Conservation (phyloP, 129 eudicot species). For the Chrysanthemum makinoi region DNA sequence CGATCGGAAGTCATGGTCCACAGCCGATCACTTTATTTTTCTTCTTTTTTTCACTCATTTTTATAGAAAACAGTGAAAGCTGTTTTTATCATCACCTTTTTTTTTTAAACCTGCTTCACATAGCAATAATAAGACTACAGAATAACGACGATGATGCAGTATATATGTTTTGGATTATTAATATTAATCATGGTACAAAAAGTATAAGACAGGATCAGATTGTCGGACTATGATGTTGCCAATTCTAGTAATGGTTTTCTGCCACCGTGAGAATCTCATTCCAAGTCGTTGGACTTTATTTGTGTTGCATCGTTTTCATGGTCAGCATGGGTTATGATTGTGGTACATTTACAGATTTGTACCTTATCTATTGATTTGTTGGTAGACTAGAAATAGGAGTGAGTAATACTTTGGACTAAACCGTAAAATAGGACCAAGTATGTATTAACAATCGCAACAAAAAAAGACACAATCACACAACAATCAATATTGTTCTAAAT, state of each 20-base stretch:
- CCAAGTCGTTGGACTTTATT: constrained; percentile 5
- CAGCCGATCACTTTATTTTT: constrained; percentile 25
- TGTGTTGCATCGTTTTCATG: constrained; percentile 23
- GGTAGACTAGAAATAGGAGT: no score
- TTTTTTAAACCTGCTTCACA: no score
- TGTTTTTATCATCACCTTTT: constrained; percentile 16
- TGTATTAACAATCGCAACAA: no score
- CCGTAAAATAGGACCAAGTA: no score
- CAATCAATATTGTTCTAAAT: no score
- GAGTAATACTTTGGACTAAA: no score
- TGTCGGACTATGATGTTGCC: constrained; percentile 49
- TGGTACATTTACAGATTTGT: not conserved
- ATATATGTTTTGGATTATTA: constrained; percentile 21
- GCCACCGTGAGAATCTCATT: constrained; percentile 33
- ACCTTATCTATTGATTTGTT: no score
- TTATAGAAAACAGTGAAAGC: constrained; percentile 48
- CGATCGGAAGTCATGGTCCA: constrained; percentile 45
- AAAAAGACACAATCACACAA: no score
- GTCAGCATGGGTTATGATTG: constrained; percentile 8
- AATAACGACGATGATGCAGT: constrained; percentile 12
- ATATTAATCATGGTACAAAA: constrained; percentile 21
- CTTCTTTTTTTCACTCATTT: not conserved
- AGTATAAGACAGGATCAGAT: constrained; percentile 30
- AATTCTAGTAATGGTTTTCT: constrained; percentile 21
- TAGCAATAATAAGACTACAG: not conserved